Conservation (phyloP, 345 rosid species). For the Lepidium didymum region DNA sequence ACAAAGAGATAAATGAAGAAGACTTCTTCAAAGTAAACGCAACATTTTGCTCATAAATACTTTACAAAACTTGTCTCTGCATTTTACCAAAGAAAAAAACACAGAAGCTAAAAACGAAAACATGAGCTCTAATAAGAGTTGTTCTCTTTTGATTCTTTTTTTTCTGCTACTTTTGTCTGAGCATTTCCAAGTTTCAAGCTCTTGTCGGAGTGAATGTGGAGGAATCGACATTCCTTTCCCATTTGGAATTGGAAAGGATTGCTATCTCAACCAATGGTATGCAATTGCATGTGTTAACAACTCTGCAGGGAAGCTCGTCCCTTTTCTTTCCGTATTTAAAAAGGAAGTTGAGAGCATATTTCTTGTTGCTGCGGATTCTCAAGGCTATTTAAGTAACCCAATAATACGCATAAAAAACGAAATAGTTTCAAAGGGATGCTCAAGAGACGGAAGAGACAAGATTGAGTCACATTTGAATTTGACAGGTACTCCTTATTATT, state of each 20-base stretch:
- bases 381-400: too few relatives aligned
- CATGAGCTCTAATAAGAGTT: background rate
- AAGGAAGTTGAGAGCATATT: conserved; percentile 11
- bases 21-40: too few relatives aligned
- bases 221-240: conserved; percentile 32
- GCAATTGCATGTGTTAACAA: conserved; percentile 1
- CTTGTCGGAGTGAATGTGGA: conserved; percentile 27
- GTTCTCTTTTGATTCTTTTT: background rate
- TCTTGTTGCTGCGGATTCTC: too few relatives aligned
- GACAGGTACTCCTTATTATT: background rate
- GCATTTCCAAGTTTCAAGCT: background rate
- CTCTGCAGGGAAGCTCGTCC: too few relatives aligned
- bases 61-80: too few relatives aligned
- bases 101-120: background rate
- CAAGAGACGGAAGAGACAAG: background rate
- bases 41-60: too few relatives aligned
- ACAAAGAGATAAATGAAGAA: too few relatives aligned
- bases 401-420: background rate
- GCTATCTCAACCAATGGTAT: background rate
- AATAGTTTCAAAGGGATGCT: background rate
- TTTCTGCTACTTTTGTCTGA: background rate
- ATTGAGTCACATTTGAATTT: background rate
- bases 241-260: conserved; percentile 17
- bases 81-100: too few relatives aligned
- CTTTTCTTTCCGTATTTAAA: background rate